phyloP scores from a whole-genome alignment of 148 eudicot species.

The Dysphania ambrosioides region DNA sequence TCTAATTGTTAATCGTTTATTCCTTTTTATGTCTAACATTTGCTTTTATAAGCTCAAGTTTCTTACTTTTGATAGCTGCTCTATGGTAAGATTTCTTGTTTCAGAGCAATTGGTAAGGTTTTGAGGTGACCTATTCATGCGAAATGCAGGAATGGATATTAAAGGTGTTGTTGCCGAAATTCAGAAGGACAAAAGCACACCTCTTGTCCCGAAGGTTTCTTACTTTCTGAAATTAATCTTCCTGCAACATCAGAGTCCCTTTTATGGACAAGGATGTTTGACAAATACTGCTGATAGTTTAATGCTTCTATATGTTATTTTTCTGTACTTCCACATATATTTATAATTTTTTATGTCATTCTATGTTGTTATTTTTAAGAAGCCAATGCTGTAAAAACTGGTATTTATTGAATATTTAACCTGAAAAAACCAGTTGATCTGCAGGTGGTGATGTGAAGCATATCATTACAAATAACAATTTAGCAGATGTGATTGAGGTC shows the following conservation, averaged over 20 bases:
- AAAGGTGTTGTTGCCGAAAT: slow-evolving; percentile 92
- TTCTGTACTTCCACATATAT: too few species aligned
- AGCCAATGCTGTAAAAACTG: not conserved
- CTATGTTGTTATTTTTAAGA: slow-evolving; percentile 9
- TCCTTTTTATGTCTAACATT: not conserved
- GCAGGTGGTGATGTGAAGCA: slow-evolving; percentile 98
- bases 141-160: slow-evolving; percentile 96
- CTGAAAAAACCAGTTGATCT: slow-evolving; percentile 47
- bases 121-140: slow-evolving; percentile 23
- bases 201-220: slow-evolving; percentile 89
- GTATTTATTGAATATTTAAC: slow-evolving; percentile 19
- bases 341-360: too few species aligned
- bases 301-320: slow-evolving; percentile 9
- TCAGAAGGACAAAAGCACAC: slow-evolving; percentile 75
- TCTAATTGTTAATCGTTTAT: not conserved
- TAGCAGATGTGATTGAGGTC: slow-evolving; percentile 78
- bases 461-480: slow-evolving; percentile 49
- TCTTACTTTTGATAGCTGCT: slow-evolving; percentile 2
- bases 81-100: slow-evolving; percentile 16
- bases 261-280: slow-evolving; percentile 3
- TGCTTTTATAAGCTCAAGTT: slow-evolving; percentile 15
- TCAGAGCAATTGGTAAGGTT: slow-evolving; percentile 26
- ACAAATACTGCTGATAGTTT: slow-evolving; percentile 7
- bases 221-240: slow-evolving; percentile 8
- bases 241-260: not conserved